Percentiles rank a stretch among this genome's conserved stretches.
phyloP scores from a whole-genome alignment of 2,329 filamentous ascomycete genomes.

The Diaporthe humulicola region DNA sequence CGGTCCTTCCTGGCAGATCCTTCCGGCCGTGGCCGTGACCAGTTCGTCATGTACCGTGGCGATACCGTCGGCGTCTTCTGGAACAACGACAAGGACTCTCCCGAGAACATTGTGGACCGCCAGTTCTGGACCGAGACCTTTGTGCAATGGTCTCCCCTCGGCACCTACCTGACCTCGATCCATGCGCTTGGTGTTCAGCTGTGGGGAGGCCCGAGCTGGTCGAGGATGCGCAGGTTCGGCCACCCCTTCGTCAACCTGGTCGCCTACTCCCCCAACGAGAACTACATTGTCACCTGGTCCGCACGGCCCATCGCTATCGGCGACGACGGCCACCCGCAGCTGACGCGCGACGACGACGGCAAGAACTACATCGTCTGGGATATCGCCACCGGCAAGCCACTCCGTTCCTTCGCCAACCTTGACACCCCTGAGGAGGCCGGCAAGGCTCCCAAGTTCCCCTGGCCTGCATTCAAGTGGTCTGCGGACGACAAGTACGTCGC shows the following conservation, averaged over 20 bases:
- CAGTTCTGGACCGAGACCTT: slow-evolving; percentile 98
- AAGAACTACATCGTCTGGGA: slow-evolving; percentile 99
- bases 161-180: slow-evolving; percentile 94
- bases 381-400: slow-evolving; percentile 86
- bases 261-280: slow-evolving; percentile 94
- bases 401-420: slow-evolving; percentile 93
- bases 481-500: slow-evolving; percentile 97
- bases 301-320: slow-evolving; percentile 93
- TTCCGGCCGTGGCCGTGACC: slow-evolving; percentile 84
- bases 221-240: slow-evolving; percentile 90
- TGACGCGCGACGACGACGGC: slow-evolving; percentile 93
- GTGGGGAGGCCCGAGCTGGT: slow-evolving; percentile 93
- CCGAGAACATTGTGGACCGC: slow-evolving; percentile 91
- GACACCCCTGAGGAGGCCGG: slow-evolving; percentile 79
- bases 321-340: slow-evolving; percentile 85
- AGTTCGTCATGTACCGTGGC: slow-evolving; percentile 94
- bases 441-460: slow-evolving; percentile 88
- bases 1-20: slow-evolving; percentile 93
- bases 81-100: slow-evolving; percentile 95
- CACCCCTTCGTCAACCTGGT: slow-evolving; percentile 96
- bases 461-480: slow-evolving; percentile 99
- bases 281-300: slow-evolving; percentile 97
- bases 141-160: slow-evolving; percentile 96
- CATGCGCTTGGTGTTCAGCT: slow-evolving; percentile 97
- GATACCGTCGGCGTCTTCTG: slow-evolving; percentile 96